phyloP scores from a whole-genome alignment of 2,329 filamentous ascomycete genomes.

The Verticillium dahliae region DNA sequence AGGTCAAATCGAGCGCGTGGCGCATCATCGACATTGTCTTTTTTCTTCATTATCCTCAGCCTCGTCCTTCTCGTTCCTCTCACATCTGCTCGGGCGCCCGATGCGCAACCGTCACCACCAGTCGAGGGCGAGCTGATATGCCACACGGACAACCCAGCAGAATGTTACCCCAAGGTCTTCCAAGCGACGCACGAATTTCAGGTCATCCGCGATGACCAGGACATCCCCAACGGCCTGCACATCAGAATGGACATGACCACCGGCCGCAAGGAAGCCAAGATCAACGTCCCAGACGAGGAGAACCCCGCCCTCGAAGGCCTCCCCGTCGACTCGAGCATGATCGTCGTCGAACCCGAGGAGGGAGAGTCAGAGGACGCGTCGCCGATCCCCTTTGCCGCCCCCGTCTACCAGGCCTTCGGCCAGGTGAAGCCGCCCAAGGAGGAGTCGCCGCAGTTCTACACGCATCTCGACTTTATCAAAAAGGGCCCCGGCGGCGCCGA shows the following conservation, averaged over 20 bases:
- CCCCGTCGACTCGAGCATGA: constrained; percentile 43
- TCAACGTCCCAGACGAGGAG: constrained; percentile 52
- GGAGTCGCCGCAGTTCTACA: constrained; percentile 19
- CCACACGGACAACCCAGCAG: constrained; percentile 49
- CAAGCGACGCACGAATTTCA: constrained; percentile 60
- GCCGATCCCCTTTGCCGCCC: constrained; percentile 41
- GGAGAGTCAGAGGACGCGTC: constrained; percentile 14
- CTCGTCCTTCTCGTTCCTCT: constrained; percentile 5
- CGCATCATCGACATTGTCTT: neutral
- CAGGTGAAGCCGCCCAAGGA: constrained; percentile 40
- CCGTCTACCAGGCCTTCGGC: constrained; percentile 50
- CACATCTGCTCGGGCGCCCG: constrained; percentile 3
- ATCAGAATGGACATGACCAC: constrained; percentile 59
- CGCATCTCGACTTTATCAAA: constrained; percentile 11
- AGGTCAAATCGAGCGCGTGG: neutral
- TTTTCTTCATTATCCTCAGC: constrained; percentile 7
- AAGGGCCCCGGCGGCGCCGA: constrained; percentile 16
- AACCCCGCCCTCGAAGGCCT: constrained; percentile 41
- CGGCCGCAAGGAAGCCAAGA: constrained; percentile 58
- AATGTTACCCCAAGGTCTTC: constrained; percentile 62
- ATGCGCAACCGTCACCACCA: constrained; percentile 18
- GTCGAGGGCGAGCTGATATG: constrained; percentile 55
- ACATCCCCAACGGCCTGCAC: constrained; percentile 59
- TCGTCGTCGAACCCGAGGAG: constrained; percentile 46
- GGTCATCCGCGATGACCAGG: constrained; percentile 55